Conservation (phyloP, 148 eudicot genomes). For the Camellia granthamiana region DNA sequence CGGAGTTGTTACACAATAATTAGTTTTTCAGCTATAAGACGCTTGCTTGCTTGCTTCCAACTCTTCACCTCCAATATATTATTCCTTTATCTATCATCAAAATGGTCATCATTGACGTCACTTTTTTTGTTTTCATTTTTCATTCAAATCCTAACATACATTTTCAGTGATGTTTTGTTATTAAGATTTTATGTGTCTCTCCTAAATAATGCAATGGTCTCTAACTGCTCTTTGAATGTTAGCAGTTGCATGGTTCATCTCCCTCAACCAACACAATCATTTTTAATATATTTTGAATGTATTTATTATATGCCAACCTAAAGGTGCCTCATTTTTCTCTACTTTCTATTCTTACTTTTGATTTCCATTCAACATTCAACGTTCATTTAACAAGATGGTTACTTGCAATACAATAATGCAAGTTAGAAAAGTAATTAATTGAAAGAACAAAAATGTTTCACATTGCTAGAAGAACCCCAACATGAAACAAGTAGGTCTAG, state of each 20-base stretch:
- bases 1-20: no score
- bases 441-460: no score
- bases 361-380: conserved; percentile 1
- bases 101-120: no score
- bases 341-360: neutral
- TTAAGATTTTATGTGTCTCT: neutral
- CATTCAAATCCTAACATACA: neutral
- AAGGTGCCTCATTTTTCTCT: neutral
- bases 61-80: no score
- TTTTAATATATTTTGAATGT: neutral
- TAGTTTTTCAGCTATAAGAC: no score
- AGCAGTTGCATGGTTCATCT: conserved; percentile 41
- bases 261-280: conserved; percentile 23
- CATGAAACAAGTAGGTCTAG: no score
- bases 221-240: conserved; percentile 27
- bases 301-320: neutral
- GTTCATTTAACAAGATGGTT: neutral
- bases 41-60: no score
- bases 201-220: conserved; percentile 13
- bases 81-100: no score
- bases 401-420: neutral
- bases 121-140: no score
- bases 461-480: no score
- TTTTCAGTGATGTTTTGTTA: neutral
- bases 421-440: no score